Percentiles rank a stretch among this genome's conserved stretches.
These are phyloP conservation scores for Metschnikowia lunata DNA, from an alignment of 805 yeast species.

Conservation along the genomic window DNA sequence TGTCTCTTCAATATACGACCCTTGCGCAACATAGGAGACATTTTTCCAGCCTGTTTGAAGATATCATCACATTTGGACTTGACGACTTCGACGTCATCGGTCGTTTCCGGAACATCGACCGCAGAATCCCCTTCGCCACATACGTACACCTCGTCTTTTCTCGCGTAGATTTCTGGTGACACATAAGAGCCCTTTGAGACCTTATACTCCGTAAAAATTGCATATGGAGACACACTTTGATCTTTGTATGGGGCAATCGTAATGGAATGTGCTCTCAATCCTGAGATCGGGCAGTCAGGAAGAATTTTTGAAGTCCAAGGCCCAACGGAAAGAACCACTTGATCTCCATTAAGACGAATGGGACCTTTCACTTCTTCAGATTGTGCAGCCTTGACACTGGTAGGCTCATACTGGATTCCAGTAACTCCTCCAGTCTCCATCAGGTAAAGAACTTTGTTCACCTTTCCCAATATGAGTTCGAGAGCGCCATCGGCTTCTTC, in stretches of 20 bases:
- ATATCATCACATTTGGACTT: constrained; percentile 84
- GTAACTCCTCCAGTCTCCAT: constrained; percentile 62
- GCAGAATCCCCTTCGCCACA: constrained; percentile 96
- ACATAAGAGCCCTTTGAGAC: constrained; percentile 65
- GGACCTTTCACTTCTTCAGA: constrained; percentile 27
- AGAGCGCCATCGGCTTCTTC: constrained; percentile 65
- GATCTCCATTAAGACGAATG: constrained; percentile 58
- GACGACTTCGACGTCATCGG: constrained; percentile 88
- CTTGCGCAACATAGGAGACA: constrained; percentile 62
- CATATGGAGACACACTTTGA: constrained; percentile 78
- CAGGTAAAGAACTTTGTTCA: constrained; percentile 58
- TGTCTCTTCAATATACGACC: constrained; percentile 81
- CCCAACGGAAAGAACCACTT: constrained; percentile 83
- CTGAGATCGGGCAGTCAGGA: constrained; percentile 92
- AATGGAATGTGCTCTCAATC: constrained; percentile 91
- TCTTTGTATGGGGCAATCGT: constrained; percentile 78
- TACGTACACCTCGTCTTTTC: constrained; percentile 92
- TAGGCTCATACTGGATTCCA: constrained; percentile 64
- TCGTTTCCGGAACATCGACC: constrained; percentile 87
- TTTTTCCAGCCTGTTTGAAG: constrained; percentile 72
- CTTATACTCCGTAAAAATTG: constrained; percentile 87
- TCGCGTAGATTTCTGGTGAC: constrained; percentile 91
- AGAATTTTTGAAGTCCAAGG: constrained; percentile 94
- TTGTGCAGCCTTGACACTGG: constrained; percentile 26
- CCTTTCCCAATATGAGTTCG: constrained; percentile 84